Evolutionary conservation across 768 basidiomycete species (phyloP), one percentile per base, ranked within the genome.

Genomic region (Lactifluus hygrophoroides): DNA sequence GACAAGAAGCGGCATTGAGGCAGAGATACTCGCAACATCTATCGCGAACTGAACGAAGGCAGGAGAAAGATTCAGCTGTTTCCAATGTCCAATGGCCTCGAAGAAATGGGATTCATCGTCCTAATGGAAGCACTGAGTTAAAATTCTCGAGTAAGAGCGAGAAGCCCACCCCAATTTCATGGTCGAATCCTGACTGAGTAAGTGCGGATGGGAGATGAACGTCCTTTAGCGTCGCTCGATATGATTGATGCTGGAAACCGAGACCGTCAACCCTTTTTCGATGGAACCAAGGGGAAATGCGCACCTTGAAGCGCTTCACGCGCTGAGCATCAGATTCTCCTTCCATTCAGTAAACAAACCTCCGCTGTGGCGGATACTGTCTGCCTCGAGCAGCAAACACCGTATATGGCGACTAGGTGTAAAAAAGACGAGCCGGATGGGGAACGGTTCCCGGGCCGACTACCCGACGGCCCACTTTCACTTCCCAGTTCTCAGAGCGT

Each of bases 91-190:
- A 32, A 94, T 74, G 3, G 86, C 79, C 63, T 81, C 76, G 54
- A 85, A 82, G 65, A 94, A 93, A 67, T 90, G 85, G 0, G 87
- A 90, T 56, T 84, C 82, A 66, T 82, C 80, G 62, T 92, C 87
- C 87, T 90, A 54, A 63, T 32, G n/a, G 45, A 25, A 13, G 8
- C 28, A 13, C 23, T 54, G 25, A 54, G 32, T 21, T 35, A 34
- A 46, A 40, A 56, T 32, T 35, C 7, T 17, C 21, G n/a, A 57
- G 5, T 17, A 7, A n/a, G n/a, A 16, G 34, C 19, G 46, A 21
- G 13, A 13, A 10, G 66, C 69, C 40, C 56, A 76, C 87, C 25
- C 73, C 73, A 52, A 88, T 76, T 38, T 87, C 85, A 56, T 80
- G 71, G 62, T 86, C 84, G 46, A 84, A 76, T 51, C 77, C 66